Base-by-base conservation (phyloP, 129 eudicot genomes). In the Chrysanthemum seticuspe region DNA sequence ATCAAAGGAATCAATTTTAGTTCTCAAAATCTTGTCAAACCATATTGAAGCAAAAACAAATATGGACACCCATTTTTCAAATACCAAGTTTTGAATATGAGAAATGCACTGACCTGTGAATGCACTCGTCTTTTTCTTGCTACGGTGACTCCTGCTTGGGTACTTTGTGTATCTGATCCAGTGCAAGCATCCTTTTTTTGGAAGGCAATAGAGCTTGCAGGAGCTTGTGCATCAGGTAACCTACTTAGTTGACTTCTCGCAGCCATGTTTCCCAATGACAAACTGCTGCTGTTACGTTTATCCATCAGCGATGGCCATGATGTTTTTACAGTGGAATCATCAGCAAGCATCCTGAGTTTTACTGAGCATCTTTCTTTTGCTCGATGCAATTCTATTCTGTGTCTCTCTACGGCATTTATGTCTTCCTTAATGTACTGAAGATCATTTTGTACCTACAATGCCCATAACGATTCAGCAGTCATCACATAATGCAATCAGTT, bases 391-490 rank as follows among this genome's bases (percentile, higher is more conserved):
- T 88, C 97, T 81, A 77, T 70, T 76, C 86, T 83, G 66, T 75
- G 86, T 76, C 84, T 87, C 82, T 90, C 94, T 59, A 95, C 94
- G 18, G 89, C 80, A 64, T 68, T 74, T 80, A 90, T 81, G 77
- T 95, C 99, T 81, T 90, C 97, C 71, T 86, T 90, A 52, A 90
- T 86, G 85, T 84, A 86, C 80, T 76, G 85, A 27, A 95, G 91
- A 77, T 95, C 99, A 62, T 74, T 65, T 83, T 95, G 96, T 70
- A 95, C 75, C 99, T 95, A 66, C 60, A 82, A 57, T 68, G 67
- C 52, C n/a, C 67, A 21, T 54, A 67, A 8, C 61, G 5, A 68
- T 72, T 64, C 58, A 14, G 62, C 40, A 50, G 36, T 51, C 19
- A 15, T 21, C 61, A 64, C 27, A 78, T 53, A 19, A 70, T 21